These are phyloP conservation scores for Pistacia vera DNA, from an alignment of 345 rosid species.

Conservation along the genomic window DNA sequence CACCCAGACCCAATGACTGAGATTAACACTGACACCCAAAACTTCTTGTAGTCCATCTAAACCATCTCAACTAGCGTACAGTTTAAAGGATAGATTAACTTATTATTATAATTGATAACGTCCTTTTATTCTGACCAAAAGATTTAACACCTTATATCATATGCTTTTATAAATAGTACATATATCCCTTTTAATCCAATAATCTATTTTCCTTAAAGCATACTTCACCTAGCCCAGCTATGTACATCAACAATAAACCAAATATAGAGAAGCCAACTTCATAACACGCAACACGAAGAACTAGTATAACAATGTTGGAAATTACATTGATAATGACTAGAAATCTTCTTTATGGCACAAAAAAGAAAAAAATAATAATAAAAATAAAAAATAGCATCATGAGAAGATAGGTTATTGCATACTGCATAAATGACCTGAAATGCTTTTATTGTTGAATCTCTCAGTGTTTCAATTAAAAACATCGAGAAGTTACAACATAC, in stretches of 20 bases:
- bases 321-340: background rate
- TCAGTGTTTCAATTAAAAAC: conserved; percentile 19
- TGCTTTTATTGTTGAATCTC: conserved; percentile 6
- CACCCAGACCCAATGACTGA: no score
- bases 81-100: no score
- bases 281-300: background rate
- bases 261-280: background rate
- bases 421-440: background rate
- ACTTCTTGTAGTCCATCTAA: no score
- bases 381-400: background rate
- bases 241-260: background rate
- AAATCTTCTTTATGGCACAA: background rate
- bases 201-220: background rate
- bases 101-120: no score
- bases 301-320: background rate
- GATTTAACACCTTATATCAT: no score
- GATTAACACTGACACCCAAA: no score
- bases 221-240: background rate
- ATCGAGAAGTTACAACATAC: conserved; percentile 8
- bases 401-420: background rate
- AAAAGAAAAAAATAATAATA: no score
- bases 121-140: no score
- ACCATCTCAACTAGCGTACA: no score
- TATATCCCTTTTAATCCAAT: background rate
- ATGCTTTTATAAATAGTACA: background rate